These are phyloP conservation scores for Russula sp. DNA, from an alignment of 768 basidiomycete species.

Conservation along the genomic window DNA sequence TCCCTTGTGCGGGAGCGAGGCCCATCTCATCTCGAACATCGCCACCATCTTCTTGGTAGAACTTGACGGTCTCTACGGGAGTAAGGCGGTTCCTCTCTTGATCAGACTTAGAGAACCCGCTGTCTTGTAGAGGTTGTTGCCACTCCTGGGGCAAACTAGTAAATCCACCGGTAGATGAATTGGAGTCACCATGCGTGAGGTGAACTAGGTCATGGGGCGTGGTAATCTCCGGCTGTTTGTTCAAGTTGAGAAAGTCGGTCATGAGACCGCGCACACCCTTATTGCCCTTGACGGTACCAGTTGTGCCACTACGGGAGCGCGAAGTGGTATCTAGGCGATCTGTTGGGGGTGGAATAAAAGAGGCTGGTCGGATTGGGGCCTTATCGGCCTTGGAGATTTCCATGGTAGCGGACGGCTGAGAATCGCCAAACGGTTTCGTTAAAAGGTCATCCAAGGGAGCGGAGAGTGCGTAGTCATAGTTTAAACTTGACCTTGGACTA, in stretches of 20 bases:
- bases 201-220: too few relatives aligned
- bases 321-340: constrained; percentile 30
- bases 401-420: neutral
- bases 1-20: constrained; percentile 32
- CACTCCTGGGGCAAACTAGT: too few relatives aligned
- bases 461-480: too few relatives aligned
- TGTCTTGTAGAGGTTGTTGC: too few relatives aligned
- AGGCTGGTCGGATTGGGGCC: neutral
- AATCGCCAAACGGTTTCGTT: neutral
- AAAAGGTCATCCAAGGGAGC: constrained; percentile 40
- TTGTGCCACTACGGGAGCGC: constrained; percentile 47
- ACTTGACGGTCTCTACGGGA: constrained; percentile 97
- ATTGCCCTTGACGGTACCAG: constrained; percentile 42
- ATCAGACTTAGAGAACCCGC: too few relatives aligned
- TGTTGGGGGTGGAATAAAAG: neutral
- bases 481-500: too few relatives aligned
- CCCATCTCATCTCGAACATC: constrained; percentile 87
- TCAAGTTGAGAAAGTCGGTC: constrained; percentile 42
- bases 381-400: neutral
- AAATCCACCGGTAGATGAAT: too few relatives aligned
- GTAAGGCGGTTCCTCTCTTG: constrained; percentile 97
- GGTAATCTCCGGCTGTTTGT: too few relatives aligned
- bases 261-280: constrained; percentile 63
- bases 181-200: too few relatives aligned
- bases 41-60: constrained; percentile 87